These are phyloP conservation scores for Ophiocordyceps camponoti-leonardi DNA, from an alignment of 2,329 filamentous ascomycete genomes.

Conservation along the genomic window DNA sequence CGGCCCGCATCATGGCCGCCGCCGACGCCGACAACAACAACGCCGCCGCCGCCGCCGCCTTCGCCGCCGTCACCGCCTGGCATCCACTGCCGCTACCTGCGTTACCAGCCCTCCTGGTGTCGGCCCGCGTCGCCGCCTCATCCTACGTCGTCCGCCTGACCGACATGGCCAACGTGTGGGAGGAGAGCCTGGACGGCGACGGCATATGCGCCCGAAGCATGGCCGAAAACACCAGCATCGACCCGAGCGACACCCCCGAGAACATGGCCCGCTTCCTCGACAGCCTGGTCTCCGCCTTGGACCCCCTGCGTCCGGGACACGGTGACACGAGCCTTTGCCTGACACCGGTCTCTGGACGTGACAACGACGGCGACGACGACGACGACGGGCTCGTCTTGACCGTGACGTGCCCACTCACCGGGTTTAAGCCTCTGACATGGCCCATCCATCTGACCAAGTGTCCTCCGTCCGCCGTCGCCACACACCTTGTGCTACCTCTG, in stretches of 20 bases:
- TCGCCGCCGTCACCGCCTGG: constrained; percentile 16
- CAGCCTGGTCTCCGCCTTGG: constrained; percentile 38
- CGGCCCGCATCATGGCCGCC: constrained; percentile 1
- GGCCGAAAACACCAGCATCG: constrained; percentile 50
- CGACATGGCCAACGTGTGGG: constrained; percentile 60
- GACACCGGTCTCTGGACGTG: constrained; percentile 14
- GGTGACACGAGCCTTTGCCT: constrained; percentile 27
- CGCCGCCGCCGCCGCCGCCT: neutral
- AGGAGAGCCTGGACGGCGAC: constrained; percentile 43
- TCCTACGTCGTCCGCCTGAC: constrained; percentile 52
- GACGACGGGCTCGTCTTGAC: constrained; percentile 30
- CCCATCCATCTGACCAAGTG: constrained; percentile 36
- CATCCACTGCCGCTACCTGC: constrained; percentile 26
- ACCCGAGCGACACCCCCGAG: constrained; percentile 49
- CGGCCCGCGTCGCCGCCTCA: constrained; percentile 32
- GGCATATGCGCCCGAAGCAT: constrained; percentile 45
- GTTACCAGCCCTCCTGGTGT: constrained; percentile 46
- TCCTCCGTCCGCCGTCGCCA: constrained; percentile 23
- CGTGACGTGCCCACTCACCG: constrained; percentile 45
- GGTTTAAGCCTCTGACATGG: constrained; percentile 48
- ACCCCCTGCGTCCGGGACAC: constrained; percentile 25
- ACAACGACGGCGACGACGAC: too few relatives aligned
- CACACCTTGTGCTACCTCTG: constrained; percentile 33
- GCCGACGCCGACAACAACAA: constrained; percentile 1
- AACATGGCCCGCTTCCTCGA: constrained; percentile 52